Evolutionary conservation across 257 asterid species (phyloP).

Genomic region (Solanum ossicruentum): DNA sequence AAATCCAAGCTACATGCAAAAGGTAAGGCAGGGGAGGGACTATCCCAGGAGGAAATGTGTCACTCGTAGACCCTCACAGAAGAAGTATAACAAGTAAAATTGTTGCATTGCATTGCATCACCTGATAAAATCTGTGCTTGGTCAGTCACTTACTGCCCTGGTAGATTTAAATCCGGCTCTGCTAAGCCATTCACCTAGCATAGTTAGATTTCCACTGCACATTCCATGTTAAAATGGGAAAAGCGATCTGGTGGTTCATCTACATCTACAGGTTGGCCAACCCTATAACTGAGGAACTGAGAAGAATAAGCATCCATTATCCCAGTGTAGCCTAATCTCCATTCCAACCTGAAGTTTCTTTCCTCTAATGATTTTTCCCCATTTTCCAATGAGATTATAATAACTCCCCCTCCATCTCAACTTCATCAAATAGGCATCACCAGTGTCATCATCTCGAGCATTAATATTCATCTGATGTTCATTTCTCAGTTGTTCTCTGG

Average conservation of each 20-base stretch:
- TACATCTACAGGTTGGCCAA: constrained; percentile 7
- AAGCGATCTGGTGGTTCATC: neutral
- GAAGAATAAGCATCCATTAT: constrained; percentile 54
- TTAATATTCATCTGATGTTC: constrained; percentile 58
- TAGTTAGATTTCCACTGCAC: neutral
- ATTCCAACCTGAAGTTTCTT: constrained; percentile 54
- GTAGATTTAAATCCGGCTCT: neutral
- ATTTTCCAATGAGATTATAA: constrained; percentile 74
- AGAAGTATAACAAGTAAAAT: neutral
- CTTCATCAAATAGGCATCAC: constrained; percentile 58
- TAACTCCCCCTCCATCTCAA: constrained; percentile 72
- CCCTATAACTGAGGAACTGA: constrained; percentile 37
- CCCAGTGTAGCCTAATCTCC: constrained; percentile 68
- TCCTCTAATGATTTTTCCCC: constrained; percentile 75
- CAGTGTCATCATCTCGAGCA: constrained; percentile 71
- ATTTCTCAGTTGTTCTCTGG: constrained; percentile 53
- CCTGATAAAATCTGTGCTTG: neutral
- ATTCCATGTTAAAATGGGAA: neutral
- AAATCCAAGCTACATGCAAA: neutral
- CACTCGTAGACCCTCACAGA: neutral
- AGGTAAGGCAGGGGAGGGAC: neutral
- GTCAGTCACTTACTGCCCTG: neutral
- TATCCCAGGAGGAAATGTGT: neutral
- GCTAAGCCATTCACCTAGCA: neutral
- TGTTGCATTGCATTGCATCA: neutral